Percentiles rank a stretch among this genome's conserved stretches.
phyloP scores from a whole-genome alignment of 345 rosid species.

The Conringia planisiliqua region DNA sequence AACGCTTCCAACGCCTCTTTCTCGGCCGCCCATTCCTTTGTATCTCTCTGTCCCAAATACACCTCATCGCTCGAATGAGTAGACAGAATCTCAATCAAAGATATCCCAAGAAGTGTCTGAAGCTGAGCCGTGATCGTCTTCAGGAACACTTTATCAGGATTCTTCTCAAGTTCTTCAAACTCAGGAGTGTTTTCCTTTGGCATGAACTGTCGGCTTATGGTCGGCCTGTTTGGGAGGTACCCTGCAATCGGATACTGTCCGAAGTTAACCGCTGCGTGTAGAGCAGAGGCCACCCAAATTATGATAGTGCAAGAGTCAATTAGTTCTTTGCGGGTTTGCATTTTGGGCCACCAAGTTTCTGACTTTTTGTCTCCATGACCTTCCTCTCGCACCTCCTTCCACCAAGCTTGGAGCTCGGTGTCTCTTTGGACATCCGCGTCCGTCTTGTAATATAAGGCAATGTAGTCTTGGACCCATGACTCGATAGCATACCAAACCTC shows the following conservation, averaged over 20 bases:
- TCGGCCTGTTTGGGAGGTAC: slow-evolving; percentile 59
- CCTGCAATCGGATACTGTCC: slow-evolving; percentile 76
- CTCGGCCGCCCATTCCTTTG: slow-evolving; percentile 56
- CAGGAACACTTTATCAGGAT: slow-evolving; percentile 50
- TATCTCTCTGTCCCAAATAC: slow-evolving; percentile 58
- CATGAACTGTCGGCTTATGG: slow-evolving; percentile 55
- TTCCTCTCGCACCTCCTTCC: slow-evolving; percentile 62
- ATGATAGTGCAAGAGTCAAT: slow-evolving; percentile 58
- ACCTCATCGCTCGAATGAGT: slow-evolving; percentile 58
- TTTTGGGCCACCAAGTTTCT: slow-evolving; percentile 71
- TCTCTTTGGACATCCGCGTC: slow-evolving; percentile 48
- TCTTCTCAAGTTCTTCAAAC: slow-evolving; percentile 42
- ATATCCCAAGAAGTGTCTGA: slow-evolving; percentile 44
- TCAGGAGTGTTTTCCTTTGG: slow-evolving; percentile 55
- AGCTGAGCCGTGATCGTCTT: slow-evolving; percentile 49
- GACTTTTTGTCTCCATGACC: slow-evolving; percentile 76
- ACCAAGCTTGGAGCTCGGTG: slow-evolving; percentile 64
- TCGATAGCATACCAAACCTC: slow-evolving; percentile 70
- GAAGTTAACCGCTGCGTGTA: slow-evolving; percentile 66
- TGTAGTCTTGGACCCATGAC: slow-evolving; percentile 63
- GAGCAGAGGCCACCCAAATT: slow-evolving; percentile 73
- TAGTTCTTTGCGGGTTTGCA: slow-evolving; percentile 49
- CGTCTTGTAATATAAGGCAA: slow-evolving; percentile 46
- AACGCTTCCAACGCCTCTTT: slow-evolving; percentile 39
- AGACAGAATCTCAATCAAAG: slow-evolving; percentile 57